phyloP scores from a whole-genome alignment of 345 rosid genomes.

The Moricandia moricandioides region DNA sequence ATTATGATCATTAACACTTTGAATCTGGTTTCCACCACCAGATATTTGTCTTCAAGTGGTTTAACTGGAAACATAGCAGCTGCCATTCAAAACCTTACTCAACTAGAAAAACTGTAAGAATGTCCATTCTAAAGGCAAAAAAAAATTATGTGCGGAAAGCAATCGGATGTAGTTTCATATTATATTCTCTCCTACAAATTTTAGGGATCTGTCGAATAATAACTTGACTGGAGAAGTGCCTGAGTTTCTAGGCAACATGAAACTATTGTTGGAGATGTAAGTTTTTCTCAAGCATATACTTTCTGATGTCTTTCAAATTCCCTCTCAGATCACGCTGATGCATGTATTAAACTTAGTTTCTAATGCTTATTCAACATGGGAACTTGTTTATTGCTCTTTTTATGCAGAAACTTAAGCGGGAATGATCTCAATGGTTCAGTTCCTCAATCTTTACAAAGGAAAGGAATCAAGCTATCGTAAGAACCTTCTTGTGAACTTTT shows the following conservation, averaged over 20 bases:
- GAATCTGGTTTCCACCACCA: neutral
- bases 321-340: neutral
- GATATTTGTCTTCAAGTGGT: conserved; percentile 47
- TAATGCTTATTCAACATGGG: neutral
- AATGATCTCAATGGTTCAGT: conserved; percentile 47
- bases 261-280: conserved; percentile 44
- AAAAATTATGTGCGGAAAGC: neutral
- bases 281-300: conserved; percentile 12
- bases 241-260: conserved; percentile 40
- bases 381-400: neutral
- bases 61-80: conserved; percentile 36
- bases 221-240: conserved; percentile 51
- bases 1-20: neutral
- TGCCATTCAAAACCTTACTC: conserved; percentile 36
- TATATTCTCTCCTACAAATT: neutral
- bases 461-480: conserved; percentile 19
- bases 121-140: neutral
- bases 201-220: conserved; percentile 62
- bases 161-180: neutral
- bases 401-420: conserved; percentile 42
- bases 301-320: neutral
- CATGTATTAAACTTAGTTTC: neutral
- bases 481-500: neutral
- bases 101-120: conserved; percentile 42
- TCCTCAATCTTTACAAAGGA: conserved; percentile 36